Evolutionary conservation across 176 grass and related monocot species (phyloP).

Genomic region (Lolium perenne): DNA sequence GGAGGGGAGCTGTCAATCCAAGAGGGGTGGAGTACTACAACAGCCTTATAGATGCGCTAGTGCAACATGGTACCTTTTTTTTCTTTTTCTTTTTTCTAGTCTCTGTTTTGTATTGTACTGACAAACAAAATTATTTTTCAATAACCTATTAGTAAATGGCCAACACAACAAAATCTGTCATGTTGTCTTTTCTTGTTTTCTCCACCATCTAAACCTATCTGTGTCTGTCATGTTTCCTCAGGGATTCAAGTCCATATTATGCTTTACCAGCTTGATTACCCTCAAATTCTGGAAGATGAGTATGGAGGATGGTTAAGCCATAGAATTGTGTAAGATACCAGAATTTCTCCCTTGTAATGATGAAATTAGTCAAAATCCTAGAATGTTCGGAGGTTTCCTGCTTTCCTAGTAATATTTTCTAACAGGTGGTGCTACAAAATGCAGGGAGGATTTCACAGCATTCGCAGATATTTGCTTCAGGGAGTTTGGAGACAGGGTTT

Average conservation of each 20-base stretch:
- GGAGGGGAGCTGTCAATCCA: slow-evolving; percentile 67
- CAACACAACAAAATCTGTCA: background rate
- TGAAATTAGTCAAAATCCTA: background rate
- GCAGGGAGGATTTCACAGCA: slow-evolving; percentile 54
- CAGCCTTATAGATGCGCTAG: slow-evolving; percentile 60
- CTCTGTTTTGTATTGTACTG: background rate
- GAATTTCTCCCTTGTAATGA: background rate
- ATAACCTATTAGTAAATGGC: too few species aligned
- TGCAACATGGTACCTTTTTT: slow-evolving; percentile 49
- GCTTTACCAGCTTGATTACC: slow-evolving; percentile 71
- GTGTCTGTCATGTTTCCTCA: background rate
- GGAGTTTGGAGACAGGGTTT: slow-evolving; percentile 54
- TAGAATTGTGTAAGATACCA: slow-evolving; percentile 50
- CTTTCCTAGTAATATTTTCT: background rate
- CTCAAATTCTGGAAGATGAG: slow-evolving; percentile 71
- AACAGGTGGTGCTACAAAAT: background rate
- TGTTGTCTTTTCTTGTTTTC: fast-evolving
- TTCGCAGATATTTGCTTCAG: slow-evolving; percentile 59
- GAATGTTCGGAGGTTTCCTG: background rate
- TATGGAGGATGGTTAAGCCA: slow-evolving; percentile 51
- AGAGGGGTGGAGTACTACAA: slow-evolving; percentile 76
- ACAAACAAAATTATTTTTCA: background rate
- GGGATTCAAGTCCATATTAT: slow-evolving; percentile 72
- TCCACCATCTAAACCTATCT: background rate
- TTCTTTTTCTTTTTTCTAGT: background rate